These are phyloP conservation scores for Zygotorulaspora danielsina DNA, from an alignment of 805 yeast genomes.

Conservation along the genomic window DNA sequence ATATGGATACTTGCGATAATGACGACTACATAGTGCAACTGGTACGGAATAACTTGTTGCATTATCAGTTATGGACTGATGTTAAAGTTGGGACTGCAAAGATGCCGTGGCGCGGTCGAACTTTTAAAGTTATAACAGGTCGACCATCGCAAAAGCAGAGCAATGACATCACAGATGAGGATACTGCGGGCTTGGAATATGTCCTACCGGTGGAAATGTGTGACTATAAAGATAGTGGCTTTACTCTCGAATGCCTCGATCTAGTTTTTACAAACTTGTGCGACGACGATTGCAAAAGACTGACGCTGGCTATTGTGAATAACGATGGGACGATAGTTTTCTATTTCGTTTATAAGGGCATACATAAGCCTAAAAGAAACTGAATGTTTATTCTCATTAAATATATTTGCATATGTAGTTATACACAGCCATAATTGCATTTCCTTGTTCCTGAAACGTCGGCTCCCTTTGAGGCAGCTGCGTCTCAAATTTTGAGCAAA, in stretches of 20 bases:
- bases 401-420: conserved; percentile 12
- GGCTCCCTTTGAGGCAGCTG: conserved; percentile 19
- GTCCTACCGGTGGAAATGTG: conserved; percentile 32
- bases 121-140: conserved; percentile 20
- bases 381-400: conserved; percentile 19
- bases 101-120: conserved; percentile 16
- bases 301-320: conserved; percentile 53
- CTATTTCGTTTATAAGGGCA: conserved; percentile 62
- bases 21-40: conserved; percentile 46
- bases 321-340: conserved; percentile 70
- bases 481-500: conserved; percentile 5
- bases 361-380: conserved; percentile 58
- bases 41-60: conserved; percentile 26
- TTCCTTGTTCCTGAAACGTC: conserved; percentile 30
- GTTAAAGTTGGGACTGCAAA: conserved; percentile 16
- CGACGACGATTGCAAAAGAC: conserved; percentile 33
- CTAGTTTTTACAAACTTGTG: conserved; percentile 20
- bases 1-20: too few relatives aligned
- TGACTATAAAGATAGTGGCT: conserved; percentile 21
- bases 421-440: conserved; percentile 26
- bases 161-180: conserved; percentile 21
- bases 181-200: conserved; percentile 19
- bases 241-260: conserved; percentile 28
- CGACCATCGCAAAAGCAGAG: conserved; percentile 23
- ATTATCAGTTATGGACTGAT: conserved; percentile 30